These are phyloP conservation scores for Margaritispora aquatica DNA, from an alignment of 495 filamentous ascomycete species.

Conservation along the genomic window DNA sequence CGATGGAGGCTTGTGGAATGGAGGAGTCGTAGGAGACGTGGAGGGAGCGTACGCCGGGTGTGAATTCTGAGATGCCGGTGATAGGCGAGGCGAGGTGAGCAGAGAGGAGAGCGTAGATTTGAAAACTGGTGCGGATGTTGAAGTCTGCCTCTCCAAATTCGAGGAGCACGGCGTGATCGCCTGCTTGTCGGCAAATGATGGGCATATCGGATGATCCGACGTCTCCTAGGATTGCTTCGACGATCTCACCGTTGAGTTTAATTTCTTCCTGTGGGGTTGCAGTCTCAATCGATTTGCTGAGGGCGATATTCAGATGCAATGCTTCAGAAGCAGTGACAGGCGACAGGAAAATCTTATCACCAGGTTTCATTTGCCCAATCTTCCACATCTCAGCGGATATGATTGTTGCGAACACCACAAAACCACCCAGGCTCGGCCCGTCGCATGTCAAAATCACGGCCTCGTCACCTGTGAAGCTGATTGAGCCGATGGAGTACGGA, in stretches of 20 bases:
- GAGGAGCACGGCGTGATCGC: background rate
- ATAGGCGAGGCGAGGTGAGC: background rate
- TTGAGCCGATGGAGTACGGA: background rate
- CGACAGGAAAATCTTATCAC: background rate
- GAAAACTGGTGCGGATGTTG: background rate
- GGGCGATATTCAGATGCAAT: background rate
- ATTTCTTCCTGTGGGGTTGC: background rate
- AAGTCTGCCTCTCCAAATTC: background rate
- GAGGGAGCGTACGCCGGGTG: background rate
- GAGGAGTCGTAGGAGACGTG: background rate
- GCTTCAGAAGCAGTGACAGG: background rate
- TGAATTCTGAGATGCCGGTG: background rate
- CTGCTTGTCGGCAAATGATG: background rate
- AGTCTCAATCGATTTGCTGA: background rate
- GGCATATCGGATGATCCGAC: background rate
- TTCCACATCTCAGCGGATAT: background rate
- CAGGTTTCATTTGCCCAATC: background rate
- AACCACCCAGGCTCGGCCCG: background rate
- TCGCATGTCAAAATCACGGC: background rate
- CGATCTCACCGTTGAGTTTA: background rate
- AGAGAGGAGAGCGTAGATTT: background rate
- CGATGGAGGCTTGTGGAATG: background rate
- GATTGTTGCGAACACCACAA: background rate
- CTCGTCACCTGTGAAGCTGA: background rate
- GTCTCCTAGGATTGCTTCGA: background rate